These are phyloP conservation scores for Vitis riparia DNA, from an alignment of 164 flowering plant genomes.

Conservation along the genomic window DNA sequence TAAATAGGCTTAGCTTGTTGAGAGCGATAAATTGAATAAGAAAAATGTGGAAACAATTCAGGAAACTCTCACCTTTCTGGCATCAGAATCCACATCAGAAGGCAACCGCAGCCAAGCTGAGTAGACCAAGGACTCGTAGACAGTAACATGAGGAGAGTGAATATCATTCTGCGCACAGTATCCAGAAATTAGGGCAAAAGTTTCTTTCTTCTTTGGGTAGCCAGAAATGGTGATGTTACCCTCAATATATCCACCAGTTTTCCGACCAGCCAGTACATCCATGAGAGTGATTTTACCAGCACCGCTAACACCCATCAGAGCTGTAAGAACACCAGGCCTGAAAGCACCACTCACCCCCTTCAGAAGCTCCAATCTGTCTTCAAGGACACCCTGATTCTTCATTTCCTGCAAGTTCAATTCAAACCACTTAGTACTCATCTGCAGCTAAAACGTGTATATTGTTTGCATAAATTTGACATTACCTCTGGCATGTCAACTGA, in stretches of 20 bases:
- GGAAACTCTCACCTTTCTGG: conserved; percentile 32
- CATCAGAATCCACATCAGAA: conserved; percentile 26
- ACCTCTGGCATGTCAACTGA: conserved; percentile 65
- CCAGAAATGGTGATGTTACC: conserved; percentile 58
- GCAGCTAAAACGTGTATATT: neutral
- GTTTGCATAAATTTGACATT: neutral
- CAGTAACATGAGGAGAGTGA: conserved; percentile 64
- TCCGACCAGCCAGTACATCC: conserved; percentile 70
- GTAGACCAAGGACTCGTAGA: conserved; percentile 57
- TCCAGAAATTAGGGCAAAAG: conserved; percentile 62
- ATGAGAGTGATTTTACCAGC: conserved; percentile 70
- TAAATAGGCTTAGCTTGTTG: too few relatives aligned
- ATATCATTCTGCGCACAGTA: conserved; percentile 64
- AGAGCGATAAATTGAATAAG: too few relatives aligned
- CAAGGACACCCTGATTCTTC: conserved; percentile 51
- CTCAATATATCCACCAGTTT: conserved; percentile 61
- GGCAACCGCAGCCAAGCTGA: conserved; percentile 69
- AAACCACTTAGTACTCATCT: neutral
- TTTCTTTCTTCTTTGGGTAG: conserved; percentile 58
- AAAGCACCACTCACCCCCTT: conserved; percentile 69
- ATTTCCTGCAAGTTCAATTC: conserved; percentile 43
- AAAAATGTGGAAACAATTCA: too few relatives aligned
- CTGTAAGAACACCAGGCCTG: conserved; percentile 70
- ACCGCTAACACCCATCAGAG: conserved; percentile 74
- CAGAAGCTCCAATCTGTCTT: conserved; percentile 48